phyloP scores from a whole-genome alignment of 2,329 filamentous ascomycete genomes.

The Arthrocladium fulminans region DNA sequence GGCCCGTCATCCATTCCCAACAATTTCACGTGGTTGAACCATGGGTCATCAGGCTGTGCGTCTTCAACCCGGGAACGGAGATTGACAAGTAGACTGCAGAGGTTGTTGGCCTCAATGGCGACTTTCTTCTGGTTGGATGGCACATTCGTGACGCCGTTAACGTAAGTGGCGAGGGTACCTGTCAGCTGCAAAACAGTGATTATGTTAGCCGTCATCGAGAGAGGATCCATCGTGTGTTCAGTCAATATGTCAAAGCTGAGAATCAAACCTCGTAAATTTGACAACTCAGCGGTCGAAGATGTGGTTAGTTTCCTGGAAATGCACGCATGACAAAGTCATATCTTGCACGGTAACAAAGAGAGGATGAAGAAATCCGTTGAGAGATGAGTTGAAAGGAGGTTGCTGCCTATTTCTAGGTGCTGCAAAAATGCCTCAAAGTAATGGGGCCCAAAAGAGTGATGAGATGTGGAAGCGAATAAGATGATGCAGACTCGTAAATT shows the following conservation, averaged over 20 bases:
- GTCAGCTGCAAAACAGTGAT: conserved; percentile 19
- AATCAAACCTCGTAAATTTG: no score
- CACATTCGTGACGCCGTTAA: conserved; percentile 20
- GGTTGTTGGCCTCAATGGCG: conserved; percentile 20
- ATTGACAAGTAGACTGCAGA: conserved; percentile 21
- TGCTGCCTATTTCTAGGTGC: no score
- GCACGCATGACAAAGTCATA: no score
- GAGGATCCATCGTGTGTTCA: conserved; percentile 15
- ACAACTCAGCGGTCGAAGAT: no score
- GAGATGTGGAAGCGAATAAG: no score
- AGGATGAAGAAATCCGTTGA: no score
- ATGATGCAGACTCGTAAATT: no score
- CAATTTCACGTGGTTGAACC: conserved; percentile 19
- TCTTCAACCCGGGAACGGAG: conserved; percentile 21
- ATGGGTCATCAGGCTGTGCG: conserved; percentile 15
- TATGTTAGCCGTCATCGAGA: conserved; percentile 17
- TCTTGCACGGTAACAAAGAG: no score
- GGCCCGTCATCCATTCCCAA: conserved; percentile 19
- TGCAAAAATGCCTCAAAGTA: no score
- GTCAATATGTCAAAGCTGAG: background rate
- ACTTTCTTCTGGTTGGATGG: conserved; percentile 20
- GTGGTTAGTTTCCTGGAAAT: no score
- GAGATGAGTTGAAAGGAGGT: no score
- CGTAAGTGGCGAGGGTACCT: conserved; percentile 18
- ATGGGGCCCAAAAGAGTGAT: no score